Conservation (phyloP, 371 early-diverging fungal genomes). For the Syncephalastrum contaminatum region DNA sequence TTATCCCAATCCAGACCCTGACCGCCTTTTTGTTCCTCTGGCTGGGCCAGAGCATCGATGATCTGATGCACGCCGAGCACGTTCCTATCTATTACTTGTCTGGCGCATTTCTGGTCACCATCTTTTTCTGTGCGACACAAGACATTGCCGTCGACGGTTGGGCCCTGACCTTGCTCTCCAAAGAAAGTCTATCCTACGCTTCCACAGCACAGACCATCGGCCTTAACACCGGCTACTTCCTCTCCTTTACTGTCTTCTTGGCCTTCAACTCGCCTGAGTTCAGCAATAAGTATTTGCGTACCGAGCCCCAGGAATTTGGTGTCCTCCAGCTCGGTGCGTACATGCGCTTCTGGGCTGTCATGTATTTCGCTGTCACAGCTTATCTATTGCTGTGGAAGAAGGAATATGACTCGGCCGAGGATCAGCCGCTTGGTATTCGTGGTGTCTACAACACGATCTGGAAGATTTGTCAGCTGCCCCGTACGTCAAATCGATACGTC, state of each 20-base stretch:
- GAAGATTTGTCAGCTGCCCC: conserved; percentile 72
- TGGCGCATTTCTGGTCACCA: conserved; percentile 70
- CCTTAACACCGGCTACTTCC: conserved; percentile 91
- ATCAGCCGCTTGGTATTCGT: conserved; percentile 53
- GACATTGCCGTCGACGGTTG: conserved; percentile 98
- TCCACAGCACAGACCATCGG: conserved; percentile 97
- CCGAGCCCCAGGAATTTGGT: conserved; percentile 68
- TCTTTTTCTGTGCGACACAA: conserved; percentile 96
- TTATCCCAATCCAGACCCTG: conserved; percentile 93
- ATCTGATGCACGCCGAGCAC: conserved; percentile 61
- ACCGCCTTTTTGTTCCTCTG: conserved; percentile 74
- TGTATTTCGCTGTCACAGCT: conserved; percentile 83
- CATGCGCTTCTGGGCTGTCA: conserved; percentile 89
- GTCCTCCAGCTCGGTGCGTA: conserved; percentile 82
- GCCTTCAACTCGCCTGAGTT: conserved; percentile 94
- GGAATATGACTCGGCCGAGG: conserved; percentile 58
- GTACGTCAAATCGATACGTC: conserved; percentile 32
- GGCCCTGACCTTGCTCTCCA: conserved; percentile 90
- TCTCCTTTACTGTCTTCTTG: conserved; percentile 95
- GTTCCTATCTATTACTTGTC: conserved; percentile 69
- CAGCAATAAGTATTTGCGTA: conserved; percentile 89
- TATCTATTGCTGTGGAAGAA: conserved; percentile 79
- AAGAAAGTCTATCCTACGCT: conserved; percentile 87
- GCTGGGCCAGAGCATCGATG: conserved; percentile 78
- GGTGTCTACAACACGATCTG: conserved; percentile 66